These are phyloP conservation scores for Penicillium subrubescens DNA, from an alignment of 495 filamentous ascomycete species.

Conservation along the genomic window DNA sequence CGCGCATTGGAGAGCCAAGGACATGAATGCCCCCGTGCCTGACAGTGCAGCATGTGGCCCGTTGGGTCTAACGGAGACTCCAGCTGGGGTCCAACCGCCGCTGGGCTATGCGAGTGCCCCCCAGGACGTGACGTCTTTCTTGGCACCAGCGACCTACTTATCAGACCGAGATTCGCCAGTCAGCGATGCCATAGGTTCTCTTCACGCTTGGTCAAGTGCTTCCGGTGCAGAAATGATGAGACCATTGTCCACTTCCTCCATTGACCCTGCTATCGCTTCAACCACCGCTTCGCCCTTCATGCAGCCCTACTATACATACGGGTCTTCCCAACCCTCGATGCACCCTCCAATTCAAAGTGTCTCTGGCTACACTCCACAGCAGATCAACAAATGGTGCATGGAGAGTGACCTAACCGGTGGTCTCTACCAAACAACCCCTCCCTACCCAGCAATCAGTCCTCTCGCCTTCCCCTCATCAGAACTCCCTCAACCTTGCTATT, in stretches of 20 bases:
- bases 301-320: conserved; percentile 19
- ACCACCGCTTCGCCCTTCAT: conserved; percentile 24
- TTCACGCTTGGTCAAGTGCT: conserved; percentile 28
- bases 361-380: conserved; percentile 23
- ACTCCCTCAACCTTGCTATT: conserved; percentile 11
- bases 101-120: conserved; percentile 9
- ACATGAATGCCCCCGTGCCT: conserved; percentile 4
- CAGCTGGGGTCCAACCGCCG: conserved; percentile 16
- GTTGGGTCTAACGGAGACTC: conserved; percentile 14
- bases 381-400: conserved; percentile 30
- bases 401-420: conserved; percentile 16
- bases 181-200: conserved; percentile 24
- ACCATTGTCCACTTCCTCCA: conserved; percentile 9
- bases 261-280: conserved; percentile 7
- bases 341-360: neutral
- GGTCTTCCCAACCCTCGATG: neutral
- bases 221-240: conserved; percentile 22
- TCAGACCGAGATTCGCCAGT: conserved; percentile 20
- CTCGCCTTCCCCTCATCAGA: conserved; percentile 16
- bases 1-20: neutral
- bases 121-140: conserved; percentile 15
- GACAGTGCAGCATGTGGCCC: conserved; percentile 6
- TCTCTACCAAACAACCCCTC: conserved; percentile 14
- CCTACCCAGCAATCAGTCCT: conserved; percentile 13
- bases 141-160: conserved; percentile 21